Evolutionary conservation across 768 basidiomycete species (phyloP), one percentile per base, ranked within the genome.

Genomic region (Lactarius deliciosus): DNA sequence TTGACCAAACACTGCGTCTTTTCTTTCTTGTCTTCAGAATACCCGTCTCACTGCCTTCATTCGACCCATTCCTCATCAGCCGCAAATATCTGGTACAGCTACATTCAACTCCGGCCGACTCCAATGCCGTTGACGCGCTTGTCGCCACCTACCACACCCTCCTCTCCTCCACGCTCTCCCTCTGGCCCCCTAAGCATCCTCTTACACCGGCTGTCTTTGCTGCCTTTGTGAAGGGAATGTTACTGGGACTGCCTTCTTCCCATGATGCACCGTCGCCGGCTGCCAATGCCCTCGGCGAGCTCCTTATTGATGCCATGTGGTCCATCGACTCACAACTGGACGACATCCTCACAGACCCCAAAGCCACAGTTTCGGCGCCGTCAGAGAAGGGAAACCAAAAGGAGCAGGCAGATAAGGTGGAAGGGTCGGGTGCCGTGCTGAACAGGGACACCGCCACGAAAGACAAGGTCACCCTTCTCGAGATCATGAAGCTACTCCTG

Each of bases 281-380:
- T 13, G 76, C 80, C 9, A 80, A 81, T 68, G 77, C 76, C 3
- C 68, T 93, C 64, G 87, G 88, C 13, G 91, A 92, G 71, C 75
- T 85, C 56, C 78, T 94, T 3, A 83, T 95, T 25, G 93, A 95
- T 74, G 81, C 90, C 72, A 80, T 92, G 55, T 95, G 93, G 93
- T 83, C 91, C 22, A 75, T 91, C 55, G 93, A 94, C 76, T 80
- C 84, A 43, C 85, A 89, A 69, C 75, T 94, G 65, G 92, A 94
- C 64, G 91, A 92, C 72, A 75, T 86, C 34, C 69, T 88, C 41
- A 74, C 76, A 16, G 89, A 91, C 70, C 81, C 64, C 34, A 84
- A 82, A 56, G 80, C 79, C 3, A 80, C 79, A 11, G 55, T 55
- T 63, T 40, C 45, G 25, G 57, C 61, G 8, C 57, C 59, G 38